Conservation (phyloP, 441 rosid genomes). For the Erodium texanum region DNA sequence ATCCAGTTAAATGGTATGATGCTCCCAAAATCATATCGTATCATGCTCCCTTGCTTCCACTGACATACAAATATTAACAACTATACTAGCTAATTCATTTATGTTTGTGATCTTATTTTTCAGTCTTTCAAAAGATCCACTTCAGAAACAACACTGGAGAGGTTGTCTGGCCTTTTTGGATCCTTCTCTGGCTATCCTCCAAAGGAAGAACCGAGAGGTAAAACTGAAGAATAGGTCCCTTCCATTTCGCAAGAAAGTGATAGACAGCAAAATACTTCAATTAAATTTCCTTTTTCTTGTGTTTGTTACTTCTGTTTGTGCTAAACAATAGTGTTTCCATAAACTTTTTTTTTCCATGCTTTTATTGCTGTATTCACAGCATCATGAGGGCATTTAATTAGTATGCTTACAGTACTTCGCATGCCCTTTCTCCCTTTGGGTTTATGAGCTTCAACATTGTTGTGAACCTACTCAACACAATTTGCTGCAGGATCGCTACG, state of each 20-base stretch:
- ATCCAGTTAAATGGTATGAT: neutral
- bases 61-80: neutral
- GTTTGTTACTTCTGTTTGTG: no score
- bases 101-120: neutral
- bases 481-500: constrained; percentile 11
- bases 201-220: constrained; percentile 20
- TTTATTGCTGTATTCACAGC: neutral
- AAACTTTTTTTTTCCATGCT: neutral
- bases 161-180: constrained; percentile 4
- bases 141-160: constrained; percentile 1
- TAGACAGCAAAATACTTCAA: neutral
- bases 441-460: neutral
- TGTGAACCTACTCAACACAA: constrained; percentile 2
- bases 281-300: neutral
- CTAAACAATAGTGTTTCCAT: neutral
- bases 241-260: neutral
- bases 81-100: neutral
- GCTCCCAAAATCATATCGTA: neutral
- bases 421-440: neutral
- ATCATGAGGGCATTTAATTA: neutral
- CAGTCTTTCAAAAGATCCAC: constrained; percentile 20
- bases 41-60: neutral
- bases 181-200: constrained; percentile 3
- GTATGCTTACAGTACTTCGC: neutral
- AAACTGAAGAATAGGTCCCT: neutral